Percentiles rank a stretch among this genome's conserved stretches.
Evolutionary conservation across 202 grass and related monocot species (phyloP).

Genomic region (Setaria italica): DNA sequence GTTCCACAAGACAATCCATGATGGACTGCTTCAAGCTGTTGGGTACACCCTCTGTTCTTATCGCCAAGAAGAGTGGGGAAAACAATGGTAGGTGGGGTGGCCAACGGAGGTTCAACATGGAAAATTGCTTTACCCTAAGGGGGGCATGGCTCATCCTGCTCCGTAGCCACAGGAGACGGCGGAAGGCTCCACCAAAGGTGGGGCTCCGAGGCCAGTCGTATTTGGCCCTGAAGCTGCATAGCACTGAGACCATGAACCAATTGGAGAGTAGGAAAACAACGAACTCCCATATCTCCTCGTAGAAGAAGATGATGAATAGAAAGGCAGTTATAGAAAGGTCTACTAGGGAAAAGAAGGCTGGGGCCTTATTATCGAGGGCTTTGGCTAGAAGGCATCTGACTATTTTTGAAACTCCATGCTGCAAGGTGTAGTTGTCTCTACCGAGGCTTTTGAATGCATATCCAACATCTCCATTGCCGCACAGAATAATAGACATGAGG

Average conservation of each 20-base stretch:
- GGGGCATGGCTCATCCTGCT: not conserved
- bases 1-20: not conserved
- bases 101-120: not conserved
- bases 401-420: not conserved
- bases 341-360: not conserved
- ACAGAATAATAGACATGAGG: not conserved
- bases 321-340: not conserved
- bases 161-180: not conserved
- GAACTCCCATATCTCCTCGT: conserved; percentile 26
- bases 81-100: not conserved
- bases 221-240: not conserved
- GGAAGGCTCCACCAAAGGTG: not conserved
- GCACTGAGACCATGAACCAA: conserved; percentile 15
- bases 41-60: not conserved
- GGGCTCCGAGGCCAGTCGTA: accelerated
- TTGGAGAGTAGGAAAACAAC: not conserved
- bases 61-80: not conserved
- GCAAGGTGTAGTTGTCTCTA: not conserved
- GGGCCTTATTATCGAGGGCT: not conserved
- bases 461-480: not conserved
- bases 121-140: conserved; percentile 10
- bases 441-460: not conserved
- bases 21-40: conserved; percentile 5
- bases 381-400: not conserved
- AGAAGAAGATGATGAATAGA: not conserved